These are phyloP conservation scores for Ramaria sp. DNA, from an alignment of 768 basidiomycete species.

Conservation along the genomic window DNA sequence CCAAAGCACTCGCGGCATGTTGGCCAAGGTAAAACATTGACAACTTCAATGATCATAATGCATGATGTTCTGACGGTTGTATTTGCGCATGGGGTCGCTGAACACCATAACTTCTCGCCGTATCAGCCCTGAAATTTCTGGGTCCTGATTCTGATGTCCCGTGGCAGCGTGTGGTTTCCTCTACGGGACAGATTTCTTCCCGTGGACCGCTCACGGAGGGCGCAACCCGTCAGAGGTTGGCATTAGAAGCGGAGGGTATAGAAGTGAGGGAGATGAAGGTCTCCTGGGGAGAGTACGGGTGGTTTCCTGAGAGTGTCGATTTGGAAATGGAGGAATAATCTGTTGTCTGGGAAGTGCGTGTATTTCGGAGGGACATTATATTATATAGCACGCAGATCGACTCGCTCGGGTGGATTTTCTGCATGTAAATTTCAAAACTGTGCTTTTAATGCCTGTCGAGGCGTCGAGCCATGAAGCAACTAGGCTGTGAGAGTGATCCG, in stretches of 20 bases:
- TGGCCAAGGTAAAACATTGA: constrained; percentile 53
- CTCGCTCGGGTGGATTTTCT: too few species aligned
- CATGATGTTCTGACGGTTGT: too few species aligned
- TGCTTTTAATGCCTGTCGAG: too few species aligned
- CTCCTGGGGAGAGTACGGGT: constrained; percentile 33
- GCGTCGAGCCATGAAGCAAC: too few species aligned
- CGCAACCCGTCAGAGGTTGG: constrained; percentile 65
- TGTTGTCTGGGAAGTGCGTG: neutral
- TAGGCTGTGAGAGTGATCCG: too few species aligned
- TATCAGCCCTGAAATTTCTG: constrained; percentile 67
- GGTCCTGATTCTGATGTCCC: constrained; percentile 60
- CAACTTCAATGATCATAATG: neutral
- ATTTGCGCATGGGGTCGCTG: too few species aligned
- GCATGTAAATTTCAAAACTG: too few species aligned
- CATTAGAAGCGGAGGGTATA: constrained; percentile 73
- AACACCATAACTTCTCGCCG: too few species aligned
- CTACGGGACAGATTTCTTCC: constrained; percentile 67
- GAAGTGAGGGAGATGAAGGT: constrained; percentile 44
- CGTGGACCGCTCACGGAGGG: constrained; percentile 77
- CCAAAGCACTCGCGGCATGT: constrained; percentile 72
- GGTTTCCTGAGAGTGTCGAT: constrained; percentile 19
- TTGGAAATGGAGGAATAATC: constrained; percentile 35
- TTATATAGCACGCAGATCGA: too few species aligned
- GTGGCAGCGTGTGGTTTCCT: constrained; percentile 70
- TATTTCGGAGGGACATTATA: too few species aligned